These are phyloP conservation scores for Phoma herbarum DNA, from an alignment of 2,329 filamentous ascomycete species.

Conservation along the genomic window DNA sequence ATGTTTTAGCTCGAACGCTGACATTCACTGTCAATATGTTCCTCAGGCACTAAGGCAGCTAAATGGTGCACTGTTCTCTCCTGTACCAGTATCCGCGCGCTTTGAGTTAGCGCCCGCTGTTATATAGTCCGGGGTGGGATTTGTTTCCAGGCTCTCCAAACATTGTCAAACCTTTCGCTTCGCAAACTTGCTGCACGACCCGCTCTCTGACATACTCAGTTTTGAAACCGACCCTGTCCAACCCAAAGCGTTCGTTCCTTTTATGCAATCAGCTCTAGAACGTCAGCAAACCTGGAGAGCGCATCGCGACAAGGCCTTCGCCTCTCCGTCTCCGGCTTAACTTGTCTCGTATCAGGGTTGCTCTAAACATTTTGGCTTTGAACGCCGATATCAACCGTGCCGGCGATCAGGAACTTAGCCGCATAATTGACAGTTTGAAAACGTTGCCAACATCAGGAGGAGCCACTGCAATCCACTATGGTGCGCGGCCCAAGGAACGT, in stretches of 20 bases:
- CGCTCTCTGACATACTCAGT: conserved; percentile 48
- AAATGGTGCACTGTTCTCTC: conserved; percentile 42
- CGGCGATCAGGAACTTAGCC: conserved; percentile 49
- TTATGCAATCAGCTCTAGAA: conserved; percentile 42
- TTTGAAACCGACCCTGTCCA: conserved; percentile 52
- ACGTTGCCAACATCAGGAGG: conserved; percentile 51
- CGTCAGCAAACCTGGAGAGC: conserved; percentile 32
- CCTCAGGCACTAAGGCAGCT: conserved; percentile 20
- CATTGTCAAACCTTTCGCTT: conserved; percentile 52
- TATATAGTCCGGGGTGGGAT: conserved; percentile 40
- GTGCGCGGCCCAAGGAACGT: conserved; percentile 35
- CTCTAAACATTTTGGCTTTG: conserved; percentile 50
- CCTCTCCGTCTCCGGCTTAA: conserved; percentile 48
- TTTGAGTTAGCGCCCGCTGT: conserved; percentile 50
- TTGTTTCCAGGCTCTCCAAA: conserved; percentile 50
- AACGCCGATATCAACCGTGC: conserved; percentile 43
- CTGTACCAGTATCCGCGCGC: conserved; percentile 39
- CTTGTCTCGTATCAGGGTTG: conserved; percentile 50
- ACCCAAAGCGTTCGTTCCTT: conserved; percentile 35
- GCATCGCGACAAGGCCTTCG: conserved; percentile 40
- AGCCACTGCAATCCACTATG: conserved; percentile 53
- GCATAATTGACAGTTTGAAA: conserved; percentile 53
- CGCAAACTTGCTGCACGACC: conserved; percentile 48
- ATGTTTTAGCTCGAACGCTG: conserved; percentile 14
- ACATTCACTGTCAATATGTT: conserved; percentile 10